Conservation (phyloP, 805 yeast species). For the Scheffersomyces amazonensis region DNA sequence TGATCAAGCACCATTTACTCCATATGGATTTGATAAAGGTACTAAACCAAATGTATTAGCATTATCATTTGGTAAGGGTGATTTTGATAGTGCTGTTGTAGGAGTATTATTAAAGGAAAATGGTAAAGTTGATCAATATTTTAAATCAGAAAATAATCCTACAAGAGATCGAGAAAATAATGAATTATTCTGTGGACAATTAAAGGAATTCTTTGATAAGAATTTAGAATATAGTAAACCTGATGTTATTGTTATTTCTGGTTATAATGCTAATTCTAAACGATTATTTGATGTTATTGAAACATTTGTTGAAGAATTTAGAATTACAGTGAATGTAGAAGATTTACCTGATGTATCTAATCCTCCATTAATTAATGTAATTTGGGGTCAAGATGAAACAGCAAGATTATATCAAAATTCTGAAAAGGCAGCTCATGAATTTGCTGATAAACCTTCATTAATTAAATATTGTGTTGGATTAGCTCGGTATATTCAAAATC, state of each 20-base stretch:
- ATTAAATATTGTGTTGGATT: conserved; percentile 83
- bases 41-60: conserved; percentile 84
- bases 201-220: conserved; percentile 60
- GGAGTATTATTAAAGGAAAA: conserved; percentile 76
- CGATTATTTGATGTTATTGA: conserved; percentile 55
- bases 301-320: conserved; percentile 55
- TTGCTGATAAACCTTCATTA: conserved; percentile 78
- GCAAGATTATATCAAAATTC: conserved; percentile 87
- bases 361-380: conserved; percentile 60
- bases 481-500: conserved; percentile 90
- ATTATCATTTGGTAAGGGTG: conserved; percentile 83
- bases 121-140: conserved; percentile 73
- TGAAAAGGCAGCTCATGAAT: conserved; percentile 68
- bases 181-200: conserved; percentile 57
- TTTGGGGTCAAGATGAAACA: conserved; percentile 91
- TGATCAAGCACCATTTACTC: conserved; percentile 92
- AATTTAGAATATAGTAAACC: conserved; percentile 56
- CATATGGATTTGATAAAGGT: conserved; percentile 73
- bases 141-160: conserved; percentile 76
- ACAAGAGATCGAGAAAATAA: conserved; percentile 43
- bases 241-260: conserved; percentile 87
- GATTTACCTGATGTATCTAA: conserved; percentile 31
- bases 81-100: conserved; percentile 78
- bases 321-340: conserved; percentile 50
- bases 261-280: conserved; percentile 74